These are phyloP conservation scores for Comarum palustre DNA, from an alignment of 306 rosid genomes.

Conservation along the genomic window DNA sequence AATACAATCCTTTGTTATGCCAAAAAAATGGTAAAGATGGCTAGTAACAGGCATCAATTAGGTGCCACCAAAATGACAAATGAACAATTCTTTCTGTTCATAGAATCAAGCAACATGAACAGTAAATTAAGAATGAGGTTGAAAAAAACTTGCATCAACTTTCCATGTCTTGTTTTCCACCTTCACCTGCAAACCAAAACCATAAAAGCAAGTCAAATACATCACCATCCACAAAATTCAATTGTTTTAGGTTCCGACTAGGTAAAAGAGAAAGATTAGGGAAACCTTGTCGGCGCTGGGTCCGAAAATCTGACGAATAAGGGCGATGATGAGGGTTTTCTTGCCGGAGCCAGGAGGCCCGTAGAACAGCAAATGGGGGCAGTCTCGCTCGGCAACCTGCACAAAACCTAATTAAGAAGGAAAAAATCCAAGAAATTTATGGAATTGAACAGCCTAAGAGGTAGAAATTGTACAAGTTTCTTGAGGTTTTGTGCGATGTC, in stretches of 20 bases:
- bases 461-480: conserved; percentile 52
- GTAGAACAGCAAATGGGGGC: conserved; percentile 92
- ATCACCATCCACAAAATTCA: background rate
- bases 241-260: background rate
- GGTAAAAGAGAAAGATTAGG: background rate
- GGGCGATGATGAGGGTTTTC: conserved; percentile 94
- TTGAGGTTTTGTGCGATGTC: conserved; percentile 80
- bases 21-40: too few relatives aligned
- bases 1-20: too few relatives aligned
- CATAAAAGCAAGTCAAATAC: background rate
- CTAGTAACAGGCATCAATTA: too few relatives aligned
- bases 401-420: background rate
- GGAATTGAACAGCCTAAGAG: background rate
- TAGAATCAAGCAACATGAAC: background rate
- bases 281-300: conserved; percentile 78
- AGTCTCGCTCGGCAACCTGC: conserved; percentile 83
- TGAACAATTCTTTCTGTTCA: too few relatives aligned
- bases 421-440: background rate
- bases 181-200: conserved; percentile 69
- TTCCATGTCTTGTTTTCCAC: conserved; percentile 88
- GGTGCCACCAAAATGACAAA: too few relatives aligned
- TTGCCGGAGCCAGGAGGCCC: conserved; percentile 97
- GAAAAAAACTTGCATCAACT: conserved; percentile 74
- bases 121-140: background rate
- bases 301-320: conserved; percentile 90